phyloP scores from a whole-genome alignment of 2,329 filamentous ascomycete species.

The Clarireedia monteithiana region DNA sequence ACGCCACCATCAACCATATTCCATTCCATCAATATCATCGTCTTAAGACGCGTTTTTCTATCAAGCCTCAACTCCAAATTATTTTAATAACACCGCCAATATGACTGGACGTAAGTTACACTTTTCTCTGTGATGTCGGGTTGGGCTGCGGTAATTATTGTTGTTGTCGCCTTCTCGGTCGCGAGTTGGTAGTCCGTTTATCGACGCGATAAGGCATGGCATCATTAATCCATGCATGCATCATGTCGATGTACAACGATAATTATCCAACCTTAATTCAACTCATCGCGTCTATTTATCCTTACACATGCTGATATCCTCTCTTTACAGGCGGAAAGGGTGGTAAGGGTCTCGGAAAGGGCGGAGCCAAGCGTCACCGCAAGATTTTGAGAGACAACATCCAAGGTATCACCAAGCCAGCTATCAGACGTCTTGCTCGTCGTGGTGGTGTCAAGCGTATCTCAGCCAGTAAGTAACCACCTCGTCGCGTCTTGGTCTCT shows the following conservation, averaged over 20 bases:
- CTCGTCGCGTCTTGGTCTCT: conserved; percentile 23
- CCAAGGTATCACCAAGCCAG: conserved; percentile 97
- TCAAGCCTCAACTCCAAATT: conserved; percentile 11
- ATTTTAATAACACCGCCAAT: conserved; percentile 31
- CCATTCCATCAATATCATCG: conserved; percentile 11
- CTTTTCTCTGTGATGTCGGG: conserved; percentile 38
- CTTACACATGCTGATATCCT: conserved; percentile 16
- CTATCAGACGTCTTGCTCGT: conserved; percentile 95
- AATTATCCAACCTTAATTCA: background rate
- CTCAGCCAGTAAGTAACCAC: conserved; percentile 64
- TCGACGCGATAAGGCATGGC: conserved; percentile 6
- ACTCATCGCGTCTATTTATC: background rate
- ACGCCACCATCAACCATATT: conserved; percentile 4
- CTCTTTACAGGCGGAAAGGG: conserved; percentile 40
- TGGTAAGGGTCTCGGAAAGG: conserved; percentile 97
- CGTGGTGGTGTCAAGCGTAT: conserved; percentile 99
- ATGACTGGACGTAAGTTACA: conserved; percentile 51
- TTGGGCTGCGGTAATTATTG: conserved; percentile 60
- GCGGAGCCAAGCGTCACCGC: conserved; percentile 95
- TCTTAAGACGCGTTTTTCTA: conserved; percentile 14
- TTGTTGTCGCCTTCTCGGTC: conserved; percentile 34
- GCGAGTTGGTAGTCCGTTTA: background rate
- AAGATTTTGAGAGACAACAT: conserved; percentile 99
- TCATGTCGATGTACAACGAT: conserved; percentile 1
- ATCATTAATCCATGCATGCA: background rate